phyloP scores from a whole-genome alignment of 2,329 filamentous ascomycete genomes.

The Thielaviopsis punctulata region DNA sequence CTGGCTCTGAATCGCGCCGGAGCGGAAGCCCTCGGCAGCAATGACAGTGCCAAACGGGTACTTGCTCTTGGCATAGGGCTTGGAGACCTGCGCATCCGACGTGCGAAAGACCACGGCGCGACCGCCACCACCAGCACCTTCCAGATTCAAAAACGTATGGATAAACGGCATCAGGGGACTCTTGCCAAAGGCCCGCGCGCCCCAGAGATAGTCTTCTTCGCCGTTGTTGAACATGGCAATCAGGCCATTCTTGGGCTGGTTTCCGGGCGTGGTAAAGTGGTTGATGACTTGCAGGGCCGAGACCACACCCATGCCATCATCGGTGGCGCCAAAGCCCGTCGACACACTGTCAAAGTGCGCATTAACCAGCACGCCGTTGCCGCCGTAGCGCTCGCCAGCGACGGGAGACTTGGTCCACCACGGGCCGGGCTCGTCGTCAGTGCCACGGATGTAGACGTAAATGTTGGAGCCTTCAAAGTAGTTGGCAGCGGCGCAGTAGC shows the following conservation, averaged over 20 bases:
- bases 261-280: constrained; percentile 59
- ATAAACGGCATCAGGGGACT: constrained; percentile 66
- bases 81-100: constrained; percentile 72
- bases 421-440: constrained; percentile 49
- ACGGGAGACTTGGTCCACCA: constrained; percentile 47
- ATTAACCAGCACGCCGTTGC: constrained; percentile 76
- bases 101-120: constrained; percentile 74
- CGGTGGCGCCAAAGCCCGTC: constrained; percentile 82
- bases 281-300: constrained; percentile 69
- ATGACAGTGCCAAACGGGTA: constrained; percentile 75
- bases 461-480: constrained; percentile 93
- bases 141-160: constrained; percentile 83
- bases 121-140: constrained; percentile 85
- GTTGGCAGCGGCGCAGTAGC: constrained; percentile 28
- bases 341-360: constrained; percentile 91
- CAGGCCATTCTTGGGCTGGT: constrained; percentile 63
- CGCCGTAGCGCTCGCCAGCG: constrained; percentile 31
- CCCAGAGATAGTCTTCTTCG: constrained; percentile 84
- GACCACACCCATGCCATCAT: constrained; percentile 84
- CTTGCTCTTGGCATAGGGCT: constrained; percentile 51
- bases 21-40: constrained; percentile 67
- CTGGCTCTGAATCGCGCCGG: constrained; percentile 61
- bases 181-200: constrained; percentile 67
- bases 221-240: constrained; percentile 85
- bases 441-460: constrained; percentile 77